These are phyloP conservation scores for Ricinus communis DNA, from an alignment of 345 rosid species.

Conservation along the genomic window DNA sequence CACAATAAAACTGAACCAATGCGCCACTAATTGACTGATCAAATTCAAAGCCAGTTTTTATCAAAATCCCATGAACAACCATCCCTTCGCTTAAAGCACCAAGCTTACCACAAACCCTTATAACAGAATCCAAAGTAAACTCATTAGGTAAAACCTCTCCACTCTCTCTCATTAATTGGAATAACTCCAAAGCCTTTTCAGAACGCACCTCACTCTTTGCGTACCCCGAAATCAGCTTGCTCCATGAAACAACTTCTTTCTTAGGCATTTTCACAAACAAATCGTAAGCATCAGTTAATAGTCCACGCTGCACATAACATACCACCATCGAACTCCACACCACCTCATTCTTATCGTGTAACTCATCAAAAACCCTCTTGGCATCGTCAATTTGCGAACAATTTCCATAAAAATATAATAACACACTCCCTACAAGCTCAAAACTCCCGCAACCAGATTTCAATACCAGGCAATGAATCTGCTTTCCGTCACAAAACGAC, in stretches of 20 bases:
- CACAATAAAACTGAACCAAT: constrained; percentile 48
- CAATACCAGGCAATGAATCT: constrained; percentile 40
- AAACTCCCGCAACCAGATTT: constrained; percentile 42
- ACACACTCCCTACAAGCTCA: constrained; percentile 47
- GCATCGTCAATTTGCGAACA: constrained; percentile 39
- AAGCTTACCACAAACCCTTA: constrained; percentile 46
- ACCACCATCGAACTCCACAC: constrained; percentile 50
- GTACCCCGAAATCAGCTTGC: constrained; percentile 46
- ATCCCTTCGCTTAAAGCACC: constrained; percentile 35
- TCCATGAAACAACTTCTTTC: constrained; percentile 50
- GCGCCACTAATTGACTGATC: constrained; percentile 45
- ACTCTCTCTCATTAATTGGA: constrained; percentile 39
- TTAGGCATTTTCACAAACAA: constrained; percentile 43
- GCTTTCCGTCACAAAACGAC: constrained; percentile 33
- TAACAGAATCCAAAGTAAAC: constrained; percentile 51
- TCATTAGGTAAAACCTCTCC: constrained; percentile 52
- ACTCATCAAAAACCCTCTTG: constrained; percentile 37
- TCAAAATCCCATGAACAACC: constrained; percentile 49
- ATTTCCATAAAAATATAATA: constrained; percentile 44
- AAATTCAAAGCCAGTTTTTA: constrained; percentile 47
- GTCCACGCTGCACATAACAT: constrained; percentile 45
- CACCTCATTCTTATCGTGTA: constrained; percentile 33
- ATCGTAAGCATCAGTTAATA: constrained; percentile 43
- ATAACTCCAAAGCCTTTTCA: constrained; percentile 48
- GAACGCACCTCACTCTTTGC: constrained; percentile 34